These are phyloP conservation scores for Acorus gramineus DNA, from an alignment of 106 monocot species.

Conservation along the genomic window DNA sequence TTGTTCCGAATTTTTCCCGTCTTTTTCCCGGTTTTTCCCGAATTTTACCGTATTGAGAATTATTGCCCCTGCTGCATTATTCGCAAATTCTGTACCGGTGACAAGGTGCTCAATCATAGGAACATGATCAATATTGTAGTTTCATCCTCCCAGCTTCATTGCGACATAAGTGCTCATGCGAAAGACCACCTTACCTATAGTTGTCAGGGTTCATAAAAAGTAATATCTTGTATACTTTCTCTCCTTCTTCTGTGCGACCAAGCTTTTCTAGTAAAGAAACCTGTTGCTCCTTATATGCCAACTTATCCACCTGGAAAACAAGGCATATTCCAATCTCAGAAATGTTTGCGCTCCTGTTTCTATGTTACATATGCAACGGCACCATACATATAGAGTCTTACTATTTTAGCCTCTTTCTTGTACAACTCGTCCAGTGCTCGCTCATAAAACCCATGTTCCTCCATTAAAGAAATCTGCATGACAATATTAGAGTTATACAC, in stretches of 20 bases:
- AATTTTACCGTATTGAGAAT: too few relatives aligned
- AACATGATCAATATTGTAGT: too few relatives aligned
- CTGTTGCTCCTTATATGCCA: slow-evolving; percentile 80
- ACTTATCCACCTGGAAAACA: slow-evolving; percentile 69
- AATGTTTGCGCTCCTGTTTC: not conserved
- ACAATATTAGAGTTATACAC: slow-evolving; percentile 1
- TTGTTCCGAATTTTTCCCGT: too few relatives aligned
- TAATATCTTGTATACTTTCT: slow-evolving; percentile 67
- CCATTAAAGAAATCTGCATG: slow-evolving; percentile 82
- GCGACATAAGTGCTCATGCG: too few relatives aligned
- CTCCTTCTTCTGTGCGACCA: slow-evolving; percentile 59
- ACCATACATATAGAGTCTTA: slow-evolving; percentile 19
- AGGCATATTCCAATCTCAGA: not conserved
- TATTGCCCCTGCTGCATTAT: too few relatives aligned
- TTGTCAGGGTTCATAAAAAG: slow-evolving; percentile 96
- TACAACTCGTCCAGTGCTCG: slow-evolving; percentile 83
- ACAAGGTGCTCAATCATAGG: too few relatives aligned
- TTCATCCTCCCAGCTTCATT: too few relatives aligned
- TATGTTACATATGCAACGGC: not conserved
- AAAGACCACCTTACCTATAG: slow-evolving; percentile 51
- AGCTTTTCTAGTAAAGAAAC: slow-evolving; percentile 71
- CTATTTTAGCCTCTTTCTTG: slow-evolving; percentile 82
- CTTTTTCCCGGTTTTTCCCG: too few relatives aligned
- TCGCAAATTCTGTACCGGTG: too few relatives aligned
- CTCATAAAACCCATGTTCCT: slow-evolving; percentile 74